Conservation (phyloP, 371 early-diverging fungal species). For the Saksenaea oblongispora region DNA sequence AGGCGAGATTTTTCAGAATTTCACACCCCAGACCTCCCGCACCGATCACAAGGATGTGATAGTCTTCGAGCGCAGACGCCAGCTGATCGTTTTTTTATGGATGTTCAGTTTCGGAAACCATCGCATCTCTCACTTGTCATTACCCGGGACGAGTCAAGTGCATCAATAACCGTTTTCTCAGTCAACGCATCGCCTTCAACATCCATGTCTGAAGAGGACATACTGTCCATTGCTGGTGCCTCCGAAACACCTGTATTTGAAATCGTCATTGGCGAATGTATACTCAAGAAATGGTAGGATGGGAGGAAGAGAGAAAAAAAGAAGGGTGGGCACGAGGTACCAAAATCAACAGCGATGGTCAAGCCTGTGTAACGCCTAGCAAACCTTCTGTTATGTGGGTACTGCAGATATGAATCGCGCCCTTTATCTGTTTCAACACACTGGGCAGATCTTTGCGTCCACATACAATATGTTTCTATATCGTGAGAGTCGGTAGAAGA, state of each 20-base stretch:
- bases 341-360: too few species aligned
- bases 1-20: slow-evolving; percentile 89
- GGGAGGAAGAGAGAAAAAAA: too few species aligned
- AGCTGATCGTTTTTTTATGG: slow-evolving; percentile 14
- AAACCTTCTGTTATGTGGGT: too few species aligned
- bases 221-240: neutral
- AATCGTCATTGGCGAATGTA: neutral
- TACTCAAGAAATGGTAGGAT: neutral
- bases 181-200: neutral
- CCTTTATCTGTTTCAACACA: too few species aligned
- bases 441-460: too few species aligned
- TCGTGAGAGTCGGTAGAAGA: too few species aligned
- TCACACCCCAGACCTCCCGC: slow-evolving; percentile 99
- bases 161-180: neutral
- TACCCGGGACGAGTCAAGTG: neutral
- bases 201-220: neutral
- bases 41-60: slow-evolving; percentile 72
- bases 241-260: neutral
- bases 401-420: too few species aligned
- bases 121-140: neutral
- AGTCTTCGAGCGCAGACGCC: slow-evolving; percentile 16
- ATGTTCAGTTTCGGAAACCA: neutral
- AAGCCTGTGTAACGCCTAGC: too few species aligned
- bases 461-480: too few species aligned
- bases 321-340: too few species aligned